Base-by-base conservation (phyloP, 345 rosid genomes). In the Camelina neglecta region DNA sequence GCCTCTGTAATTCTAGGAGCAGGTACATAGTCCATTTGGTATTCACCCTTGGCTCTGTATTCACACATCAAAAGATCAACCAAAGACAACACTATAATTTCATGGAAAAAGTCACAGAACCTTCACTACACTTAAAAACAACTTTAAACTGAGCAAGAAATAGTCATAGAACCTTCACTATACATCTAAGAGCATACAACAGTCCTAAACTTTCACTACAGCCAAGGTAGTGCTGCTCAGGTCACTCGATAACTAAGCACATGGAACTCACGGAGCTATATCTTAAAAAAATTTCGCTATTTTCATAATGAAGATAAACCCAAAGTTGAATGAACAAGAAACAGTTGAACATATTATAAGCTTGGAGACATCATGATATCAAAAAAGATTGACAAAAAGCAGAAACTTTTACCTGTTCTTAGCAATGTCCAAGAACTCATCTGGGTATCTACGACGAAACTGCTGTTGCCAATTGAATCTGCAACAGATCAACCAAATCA, bases 1-100 rank as follows among this genome's bases (percentile, higher is more conserved):
- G 97, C 98, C 81, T 95, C 97, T 1, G 96, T 90, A 76, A 89
- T 78, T 74, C 98, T 84, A 12, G 98, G 93, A 81, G 99, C 97
- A 45, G 99, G 99, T 47, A 76, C 83, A 58, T 92, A 92, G 69
- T 90, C 97, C 79, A 95, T 90, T 60, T 92, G 99, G 79, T 90
- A 92, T 74, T 90, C 96, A 66, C 96, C 99, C 81, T 95, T 88
- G 60, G 90, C 91, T 82, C 97, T 90, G 85, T 60, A 82, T 42
- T 60, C 71, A 84, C 35, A 6, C 57, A 60, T 56, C 56, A 65
- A 18, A 71, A 59, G 12, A 75, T 64, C 67, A 75, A 56, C 56
- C 58, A 71, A 71, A 36, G 66, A n/a, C 29, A 8, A 55, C 29
- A 57, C 26, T 1, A 3, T 6, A 21, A 9, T 44, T 57, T 66